phyloP scores from a whole-genome alignment of 2,329 filamentous ascomycete species.

The Sporothrix protearum region DNA sequence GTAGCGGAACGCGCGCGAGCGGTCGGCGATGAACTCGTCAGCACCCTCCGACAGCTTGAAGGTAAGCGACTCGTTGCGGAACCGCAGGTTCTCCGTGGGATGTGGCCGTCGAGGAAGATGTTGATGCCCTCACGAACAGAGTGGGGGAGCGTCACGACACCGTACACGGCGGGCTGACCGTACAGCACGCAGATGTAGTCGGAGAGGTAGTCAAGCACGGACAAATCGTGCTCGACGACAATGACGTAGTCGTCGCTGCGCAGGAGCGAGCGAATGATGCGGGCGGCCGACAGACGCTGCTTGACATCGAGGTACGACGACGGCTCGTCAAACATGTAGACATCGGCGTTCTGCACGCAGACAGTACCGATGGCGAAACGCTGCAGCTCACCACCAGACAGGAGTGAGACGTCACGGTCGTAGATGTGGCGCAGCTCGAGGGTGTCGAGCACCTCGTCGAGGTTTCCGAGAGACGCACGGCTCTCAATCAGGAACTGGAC shows the following conservation, averaged over 20 bases:
- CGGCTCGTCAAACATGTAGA: slow-evolving; percentile 99
- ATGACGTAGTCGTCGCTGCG: slow-evolving; percentile 92
- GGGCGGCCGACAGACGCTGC: slow-evolving; percentile 89
- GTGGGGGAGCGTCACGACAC: slow-evolving; percentile 92
- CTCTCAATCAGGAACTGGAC: slow-evolving; percentile 76
- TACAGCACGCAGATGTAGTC: slow-evolving; percentile 98
- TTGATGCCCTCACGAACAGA: slow-evolving; percentile 99
- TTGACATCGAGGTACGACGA: slow-evolving; percentile 99
- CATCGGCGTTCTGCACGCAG: slow-evolving; percentile 92
- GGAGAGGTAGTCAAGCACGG: slow-evolving; percentile 95
- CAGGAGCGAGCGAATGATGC: slow-evolving; percentile 87
- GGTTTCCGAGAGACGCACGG: slow-evolving; percentile 72
- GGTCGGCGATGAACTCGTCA: slow-evolving; percentile 84
- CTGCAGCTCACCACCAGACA: slow-evolving; percentile 97
- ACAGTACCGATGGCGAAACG: slow-evolving; percentile 96
- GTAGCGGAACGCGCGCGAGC: slow-evolving; percentile 79
- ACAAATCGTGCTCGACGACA: slow-evolving; percentile 98
- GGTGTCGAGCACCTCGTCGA: slow-evolving; percentile 75
- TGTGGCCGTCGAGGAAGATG: slow-evolving; percentile 94
- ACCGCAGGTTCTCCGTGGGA: slow-evolving; percentile 96
- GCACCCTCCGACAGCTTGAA: slow-evolving; percentile 89
- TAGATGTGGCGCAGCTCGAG: slow-evolving; percentile 65
- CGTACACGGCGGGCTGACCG: slow-evolving; percentile 90
- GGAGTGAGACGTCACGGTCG: slow-evolving; percentile 82
- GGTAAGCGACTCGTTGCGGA: slow-evolving; percentile 93